These are phyloP conservation scores for Entomortierella lignicola DNA, from an alignment of 192 early-diverging fungal genomes.

Conservation along the genomic window DNA sequence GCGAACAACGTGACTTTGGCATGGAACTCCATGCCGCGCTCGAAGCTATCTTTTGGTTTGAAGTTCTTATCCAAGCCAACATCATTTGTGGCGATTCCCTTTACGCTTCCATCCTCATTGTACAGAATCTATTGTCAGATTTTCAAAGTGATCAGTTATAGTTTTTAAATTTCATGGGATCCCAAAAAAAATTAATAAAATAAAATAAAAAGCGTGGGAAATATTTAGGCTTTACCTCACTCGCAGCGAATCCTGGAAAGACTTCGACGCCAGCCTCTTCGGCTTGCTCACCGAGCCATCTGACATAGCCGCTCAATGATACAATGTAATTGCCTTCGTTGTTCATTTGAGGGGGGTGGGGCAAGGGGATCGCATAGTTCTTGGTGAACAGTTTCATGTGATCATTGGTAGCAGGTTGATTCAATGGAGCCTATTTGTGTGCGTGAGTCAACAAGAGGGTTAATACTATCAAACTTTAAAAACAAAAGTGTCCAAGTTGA, in stretches of 20 bases:
- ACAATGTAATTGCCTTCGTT: constrained; percentile 99
- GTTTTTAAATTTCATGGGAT: background rate
- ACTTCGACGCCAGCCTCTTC: constrained; percentile 96
- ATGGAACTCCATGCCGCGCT: constrained; percentile 94
- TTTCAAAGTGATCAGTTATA: background rate
- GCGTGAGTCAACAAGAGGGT: background rate
- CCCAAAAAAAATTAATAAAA: no score
- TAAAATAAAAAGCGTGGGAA: constrained; percentile 11
- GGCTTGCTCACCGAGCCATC: constrained; percentile 97
- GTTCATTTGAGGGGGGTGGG: constrained; percentile 94
- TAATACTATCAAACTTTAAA: background rate
- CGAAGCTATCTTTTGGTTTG: constrained; percentile 89
- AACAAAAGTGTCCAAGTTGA: background rate
- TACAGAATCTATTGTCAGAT: constrained; percentile 72
- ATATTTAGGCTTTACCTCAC: constrained; percentile 66
- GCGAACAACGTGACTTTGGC: constrained; percentile 96
- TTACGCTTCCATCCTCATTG: constrained; percentile 91
- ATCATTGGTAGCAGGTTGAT: constrained; percentile 87
- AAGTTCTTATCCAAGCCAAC: constrained; percentile 93
- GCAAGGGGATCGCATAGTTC: constrained; percentile 81
- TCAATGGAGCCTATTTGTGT: constrained; percentile 85
- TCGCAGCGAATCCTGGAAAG: constrained; percentile 92
- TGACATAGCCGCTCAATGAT: constrained; percentile 91
- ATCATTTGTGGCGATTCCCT: constrained; percentile 94
- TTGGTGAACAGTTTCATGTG: constrained; percentile 87